These are phyloP conservation scores for Phytopythium sindhum DNA, from an alignment of 352 stramenopile genomes.

Conservation along the genomic window DNA sequence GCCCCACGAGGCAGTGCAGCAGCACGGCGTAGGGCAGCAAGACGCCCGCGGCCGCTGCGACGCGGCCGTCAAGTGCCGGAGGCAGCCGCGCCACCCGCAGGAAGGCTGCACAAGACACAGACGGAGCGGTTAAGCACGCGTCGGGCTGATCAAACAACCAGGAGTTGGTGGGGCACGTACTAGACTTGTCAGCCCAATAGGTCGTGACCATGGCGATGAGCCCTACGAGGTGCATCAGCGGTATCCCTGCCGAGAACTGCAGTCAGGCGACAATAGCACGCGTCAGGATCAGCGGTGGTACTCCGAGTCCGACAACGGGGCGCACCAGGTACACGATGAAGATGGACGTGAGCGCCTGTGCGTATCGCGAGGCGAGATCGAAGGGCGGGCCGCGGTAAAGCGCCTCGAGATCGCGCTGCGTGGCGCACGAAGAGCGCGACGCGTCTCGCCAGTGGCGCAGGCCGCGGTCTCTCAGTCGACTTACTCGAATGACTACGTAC, in stretches of 20 bases:
- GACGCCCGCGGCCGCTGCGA: slow-evolving; percentile 48
- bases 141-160: background rate
- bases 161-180: slow-evolving; percentile 26
- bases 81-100: slow-evolving; percentile 67
- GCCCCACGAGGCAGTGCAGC: slow-evolving; percentile 63
- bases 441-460: slow-evolving; percentile 54
- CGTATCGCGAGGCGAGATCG: slow-evolving; percentile 67
- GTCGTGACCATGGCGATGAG: slow-evolving; percentile 72
- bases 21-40: slow-evolving; percentile 75
- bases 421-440: slow-evolving; percentile 67
- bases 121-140: background rate
- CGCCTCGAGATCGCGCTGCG: slow-evolving; percentile 74
- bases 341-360: slow-evolving; percentile 71
- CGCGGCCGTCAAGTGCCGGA: slow-evolving; percentile 67
- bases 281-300: background rate
- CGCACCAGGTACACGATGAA: slow-evolving; percentile 81
- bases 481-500: slow-evolving; percentile 47
- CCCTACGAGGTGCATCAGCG: slow-evolving; percentile 69
- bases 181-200: slow-evolving; percentile 88
- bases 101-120: slow-evolving; percentile 26
- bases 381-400: slow-evolving; percentile 78
- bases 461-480: slow-evolving; percentile 55
- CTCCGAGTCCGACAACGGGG: background rate
- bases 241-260: slow-evolving; percentile 81
- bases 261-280: background rate